A percentile compares a stretch with the other conserved stretches of the same genome.
phyloP scores from a whole-genome alignment of 805 yeast species.

The Metschnikowia dekortorum region DNA sequence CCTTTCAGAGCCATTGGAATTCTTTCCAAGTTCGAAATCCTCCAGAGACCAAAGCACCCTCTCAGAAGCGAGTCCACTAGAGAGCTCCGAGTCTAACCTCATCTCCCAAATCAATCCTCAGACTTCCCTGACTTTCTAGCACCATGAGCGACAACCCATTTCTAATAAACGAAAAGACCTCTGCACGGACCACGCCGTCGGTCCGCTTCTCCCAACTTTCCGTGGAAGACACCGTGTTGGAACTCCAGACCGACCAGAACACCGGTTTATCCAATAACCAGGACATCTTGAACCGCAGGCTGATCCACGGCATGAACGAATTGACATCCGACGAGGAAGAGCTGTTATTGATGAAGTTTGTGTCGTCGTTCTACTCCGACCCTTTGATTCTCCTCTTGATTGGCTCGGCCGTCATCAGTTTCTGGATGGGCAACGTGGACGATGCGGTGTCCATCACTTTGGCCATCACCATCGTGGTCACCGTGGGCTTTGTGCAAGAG shows the following conservation, averaged over 20 bases:
- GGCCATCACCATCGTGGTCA: constrained; percentile 88
- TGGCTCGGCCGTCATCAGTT: constrained; percentile 83
- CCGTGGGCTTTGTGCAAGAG: constrained; percentile 97
- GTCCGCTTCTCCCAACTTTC: constrained; percentile 57
- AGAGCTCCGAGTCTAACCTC: too few species aligned
- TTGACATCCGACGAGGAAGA: constrained; percentile 75
- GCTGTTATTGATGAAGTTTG: constrained; percentile 62
- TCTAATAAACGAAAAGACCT: constrained; percentile 20
- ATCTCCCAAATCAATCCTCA: neutral
- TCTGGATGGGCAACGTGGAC: constrained; percentile 92
- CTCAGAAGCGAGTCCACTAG: too few species aligned
- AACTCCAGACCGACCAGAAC: constrained; percentile 55
- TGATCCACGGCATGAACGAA: constrained; percentile 78
- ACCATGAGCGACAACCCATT: constrained; percentile 32
- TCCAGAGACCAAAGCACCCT: too few species aligned
- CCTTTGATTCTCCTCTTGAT: constrained; percentile 84
- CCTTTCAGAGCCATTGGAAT: too few species aligned
- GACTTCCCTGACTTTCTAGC: neutral
- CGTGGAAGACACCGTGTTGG: constrained; percentile 58
- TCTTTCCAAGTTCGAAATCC: too few species aligned
- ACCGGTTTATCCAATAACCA: constrained; percentile 64
- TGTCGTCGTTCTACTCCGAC: constrained; percentile 80
- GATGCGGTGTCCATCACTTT: constrained; percentile 92
- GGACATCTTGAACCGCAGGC: constrained; percentile 68
- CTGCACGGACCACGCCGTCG: constrained; percentile 47